Evolutionary conservation across 2,329 filamentous ascomycete genomes (phyloP), one percentile per base, ranked within the genome.

Genomic region (Aspergillus sp.): DNA sequence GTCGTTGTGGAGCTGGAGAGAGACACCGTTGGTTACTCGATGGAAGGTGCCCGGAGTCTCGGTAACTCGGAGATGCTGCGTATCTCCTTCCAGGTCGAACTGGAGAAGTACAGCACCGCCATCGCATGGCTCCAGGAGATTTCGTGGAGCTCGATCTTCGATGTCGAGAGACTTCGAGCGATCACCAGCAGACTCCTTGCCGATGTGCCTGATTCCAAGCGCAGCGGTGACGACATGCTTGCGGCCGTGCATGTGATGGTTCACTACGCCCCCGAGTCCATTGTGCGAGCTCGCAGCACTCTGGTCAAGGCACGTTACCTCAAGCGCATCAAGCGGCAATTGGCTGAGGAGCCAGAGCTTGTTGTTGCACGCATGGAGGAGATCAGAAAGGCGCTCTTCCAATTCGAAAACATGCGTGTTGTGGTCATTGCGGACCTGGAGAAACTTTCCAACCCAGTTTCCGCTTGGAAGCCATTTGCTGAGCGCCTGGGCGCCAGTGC

Each of bases 121-220:
- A 85, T 97, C 45, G 76, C 83, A 47, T 96, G 90, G 89, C 76
- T 96, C 9, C 83, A 83, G 13, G 86, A 87, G 9, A 78, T 97
- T 66, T 85, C 95, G 65, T 95, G 91, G 62, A 84, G 94, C 62
- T 86, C 88, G 33, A 76, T 96, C 40, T 95, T 97, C 58, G 91
- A 97, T 57, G 77, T 84, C 3, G 87, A 74, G 44, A 70, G 81
- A 48, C 67, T 85, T 19, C 73, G 76, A 40, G 74, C 80, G 1
- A 78, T 79, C 33, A 74, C 94, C 11, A 83, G 83, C 45, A 94
- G 95, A 66, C 81, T 94, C 37, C 76, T 96, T 12, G 90, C 90
- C 3, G 91, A 97, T 56, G 85, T 98, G 12, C 93, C 93, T 0
- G 90, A 96, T 60, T 77, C 83, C 41, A 98, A 97, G 74, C 87